Base-by-base conservation (phyloP, 345 rosid genomes). In the Erucastrum elatum region DNA sequence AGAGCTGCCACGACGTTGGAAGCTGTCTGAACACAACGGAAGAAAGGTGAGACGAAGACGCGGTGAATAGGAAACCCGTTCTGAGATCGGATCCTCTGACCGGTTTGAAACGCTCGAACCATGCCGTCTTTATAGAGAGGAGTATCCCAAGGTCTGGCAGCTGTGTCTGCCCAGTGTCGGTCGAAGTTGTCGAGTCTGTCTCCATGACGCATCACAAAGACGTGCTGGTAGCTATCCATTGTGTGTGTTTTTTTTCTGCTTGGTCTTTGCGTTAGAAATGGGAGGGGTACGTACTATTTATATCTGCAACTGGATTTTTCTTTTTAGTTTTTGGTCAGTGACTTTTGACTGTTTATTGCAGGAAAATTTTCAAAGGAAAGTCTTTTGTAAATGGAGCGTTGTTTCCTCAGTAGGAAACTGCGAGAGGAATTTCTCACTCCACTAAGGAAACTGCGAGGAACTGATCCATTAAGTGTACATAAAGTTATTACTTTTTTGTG, bases 151-250 rank as follows among this genome's bases (percentile, higher is more conserved):
- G 90, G 95, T 74, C 84, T 77, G 4, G 55, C 60, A 17, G 98
- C 94, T 2, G 78, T 83, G 21, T 66, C 13, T 4, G 68, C 53
- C 95, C 97, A 94, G 0, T 56, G 65, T 5, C 82, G 87, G 2
- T 88, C 86, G 37, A 77, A 68, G 73, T 82, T 72, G 79, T 94
- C 98, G 8, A 88, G 15, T 2, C 98, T 87, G 69, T 92, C 94
- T 6, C 97, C 97, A 71, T 92, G 98, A 58, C 98, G 85, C 94
- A 94, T 88, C 21, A 94, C 90, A 62, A 94, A 66, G 26, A 94
- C 87, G 80, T 88, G 80, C 61, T 94, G 97, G 74, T 63, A 53
- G 73, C 78, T n/a, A 15, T 58, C 1, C 7, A 10, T 41, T 55
- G 21, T 21, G 21, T 21, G 21, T 21, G 21, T 7, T 78, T 63